Evolutionary conservation across 176 grass and related monocot species (phyloP).

Genomic region (Panicum miliaceum): DNA sequence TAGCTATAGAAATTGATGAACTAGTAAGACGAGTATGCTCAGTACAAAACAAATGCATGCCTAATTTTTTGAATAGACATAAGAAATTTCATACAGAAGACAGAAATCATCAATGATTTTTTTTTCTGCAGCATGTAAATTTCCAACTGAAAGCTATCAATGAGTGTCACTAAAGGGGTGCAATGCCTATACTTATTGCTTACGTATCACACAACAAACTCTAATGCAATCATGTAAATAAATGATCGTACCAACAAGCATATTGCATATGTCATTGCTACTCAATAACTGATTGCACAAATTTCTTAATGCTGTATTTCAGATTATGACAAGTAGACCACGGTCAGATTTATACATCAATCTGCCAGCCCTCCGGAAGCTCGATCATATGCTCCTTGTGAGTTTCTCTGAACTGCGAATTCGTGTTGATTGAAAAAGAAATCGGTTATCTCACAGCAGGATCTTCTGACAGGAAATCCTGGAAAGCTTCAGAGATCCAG

Average conservation of each 20-base stretch:
- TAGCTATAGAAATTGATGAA: not conserved
- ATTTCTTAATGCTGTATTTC: conserved; percentile 16
- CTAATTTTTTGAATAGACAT: not conserved
- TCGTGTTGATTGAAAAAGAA: not conserved
- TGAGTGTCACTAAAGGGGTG: not conserved
- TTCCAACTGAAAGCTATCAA: conserved; percentile 9
- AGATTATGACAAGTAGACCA: conserved; percentile 93
- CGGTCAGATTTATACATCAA: conserved; percentile 85
- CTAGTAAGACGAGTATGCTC: not conserved
- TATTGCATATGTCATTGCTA: not conserved
- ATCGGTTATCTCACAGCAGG: not conserved
- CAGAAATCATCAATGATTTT: not conserved
- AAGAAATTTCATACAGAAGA: not conserved
- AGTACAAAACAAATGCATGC: not conserved
- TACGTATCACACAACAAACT: not conserved
- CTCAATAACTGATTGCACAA: not conserved
- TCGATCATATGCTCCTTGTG: conserved; percentile 97
- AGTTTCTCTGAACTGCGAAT: conserved; percentile 34
- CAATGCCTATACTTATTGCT: not conserved
- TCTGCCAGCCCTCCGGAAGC: conserved; percentile 86
- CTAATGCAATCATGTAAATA: not conserved
- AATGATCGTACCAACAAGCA: not conserved
- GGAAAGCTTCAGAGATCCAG: conserved; percentile 74
- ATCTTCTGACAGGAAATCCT: conserved; percentile 70
- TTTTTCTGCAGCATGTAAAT: conserved; percentile 16